Evolutionary conservation across 257 asterid genomes (phyloP), one percentile per base, ranked within the genome.

Genomic region (Dorcoceras hygrometricum): DNA sequence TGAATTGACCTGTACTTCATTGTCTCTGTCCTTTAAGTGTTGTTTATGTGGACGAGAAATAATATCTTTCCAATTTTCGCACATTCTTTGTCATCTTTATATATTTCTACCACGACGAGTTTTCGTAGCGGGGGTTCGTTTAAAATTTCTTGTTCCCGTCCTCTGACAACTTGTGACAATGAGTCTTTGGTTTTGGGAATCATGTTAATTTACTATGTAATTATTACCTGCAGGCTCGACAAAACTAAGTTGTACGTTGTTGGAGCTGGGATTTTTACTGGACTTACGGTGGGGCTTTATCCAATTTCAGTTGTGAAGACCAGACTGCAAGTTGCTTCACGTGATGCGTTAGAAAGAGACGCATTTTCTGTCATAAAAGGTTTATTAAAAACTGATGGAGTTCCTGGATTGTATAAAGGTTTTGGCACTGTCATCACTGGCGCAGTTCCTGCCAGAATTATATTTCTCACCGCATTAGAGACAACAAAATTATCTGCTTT

Each of bases 371-470:
- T 91, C 64, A 62, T 86, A 72, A 88, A 76, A 82, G 86, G 95
- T 73, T 71, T 91, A 46, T 69, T 91, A 53, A 89, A 79, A 74
- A 71, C 83, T 6, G 91, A 91, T 66, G 97, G 97, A 46, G 57
- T 91, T 74, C 87, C 91, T 5, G 96, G 97, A 75, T 73, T 91
- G 50, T 91, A 91, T 62, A 83, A 84, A 82, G 97, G 97, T 56
- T 91, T 91, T 66, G 97, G 95, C 50, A 88, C 98, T 4, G 96
- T 85, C 63, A 76, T 91, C 20, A 85, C 96, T 14, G 98, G 96
- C 68, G 95, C 98, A 10, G 73, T 91, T 71, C 98, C 96, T 68
- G 83, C 98, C 59, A 88, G 98, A 77, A 75, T 87, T 78, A 80
- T 91, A 78, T 91, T 91, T 78, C 96, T 91, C 67, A 86, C 98